Evolutionary conservation across 345 rosid species (phyloP).

Genomic region (Arabidopsis thaliana): TAIR10.1 NC_003075.7:8894501-8895000

Average conservation of each 20-base stretch:
- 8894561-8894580: background rate
- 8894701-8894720: background rate
- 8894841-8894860: slow-evolving; percentile 15
- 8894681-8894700: slow-evolving; percentile 32
- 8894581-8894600: slow-evolving; percentile 18
- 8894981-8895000: background rate
- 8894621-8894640: slow-evolving; percentile 58
- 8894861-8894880: slow-evolving; percentile 3
- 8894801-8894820: slow-evolving; percentile 4
- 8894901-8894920: background rate
- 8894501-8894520: slow-evolving; percentile 65
- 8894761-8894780: background rate
- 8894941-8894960: slow-evolving; percentile 6
- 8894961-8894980: slow-evolving; percentile 2
- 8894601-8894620: slow-evolving; percentile 28
- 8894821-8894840: slow-evolving; percentile 20
- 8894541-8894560: slow-evolving; percentile 65
- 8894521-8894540: slow-evolving; percentile 86
- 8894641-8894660: slow-evolving; percentile 80
- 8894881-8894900: background rate
- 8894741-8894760: background rate
- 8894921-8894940: background rate
- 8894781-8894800: background rate
- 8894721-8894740: background rate
- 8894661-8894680: slow-evolving; percentile 91